A percentile compares a stretch with the other conserved stretches of the same genome.
Conservation (phyloP, 1,284 basidiomycete species). For the Ceratobasidium sp. region DNA sequence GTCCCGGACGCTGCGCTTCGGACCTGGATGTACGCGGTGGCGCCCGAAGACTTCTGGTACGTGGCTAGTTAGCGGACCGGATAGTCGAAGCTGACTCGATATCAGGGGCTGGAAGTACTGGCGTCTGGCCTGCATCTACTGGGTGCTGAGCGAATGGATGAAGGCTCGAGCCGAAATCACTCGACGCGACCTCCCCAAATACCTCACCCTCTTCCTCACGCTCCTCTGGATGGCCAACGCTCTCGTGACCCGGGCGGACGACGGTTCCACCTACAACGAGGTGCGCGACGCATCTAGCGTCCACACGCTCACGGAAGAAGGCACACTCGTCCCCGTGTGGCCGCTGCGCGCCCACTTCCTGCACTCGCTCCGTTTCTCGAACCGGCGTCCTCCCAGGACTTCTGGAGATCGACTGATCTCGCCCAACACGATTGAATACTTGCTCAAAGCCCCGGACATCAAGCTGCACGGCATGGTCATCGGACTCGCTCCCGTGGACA, state of each 20-base stretch:
- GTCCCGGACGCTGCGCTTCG: background rate
- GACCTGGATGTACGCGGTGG: background rate
- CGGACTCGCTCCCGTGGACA: background rate
- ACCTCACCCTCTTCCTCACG: background rate
- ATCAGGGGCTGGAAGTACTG: slow-evolving; percentile 15
- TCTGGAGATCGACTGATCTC: background rate
- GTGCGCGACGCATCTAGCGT: slow-evolving; percentile 21
- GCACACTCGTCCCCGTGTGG: slow-evolving; percentile 6
- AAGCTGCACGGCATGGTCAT: background rate
- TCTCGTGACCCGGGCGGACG: slow-evolving; percentile 14
- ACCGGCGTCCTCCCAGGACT: background rate
- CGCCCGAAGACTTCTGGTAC: slow-evolving; percentile 21
- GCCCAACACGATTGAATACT: background rate
- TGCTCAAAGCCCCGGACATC: background rate
- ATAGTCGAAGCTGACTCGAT: background rate
- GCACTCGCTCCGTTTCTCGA: background rate
- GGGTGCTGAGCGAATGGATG: slow-evolving; percentile 9
- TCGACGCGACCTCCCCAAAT: background rate
- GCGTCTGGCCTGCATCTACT: background rate
- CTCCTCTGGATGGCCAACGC: slow-evolving; percentile 29
- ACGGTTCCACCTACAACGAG: slow-evolving; percentile 3
- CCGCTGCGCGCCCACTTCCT: slow-evolving; percentile 17
- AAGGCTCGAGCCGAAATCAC: background rate
- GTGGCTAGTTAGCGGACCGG: background rate
- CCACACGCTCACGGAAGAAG: background rate